Evolutionary conservation across 495 filamentous ascomycete genomes (phyloP), one percentile per base, ranked within the genome.

Genomic region (Friedmanniomyces endolithicus): DNA sequence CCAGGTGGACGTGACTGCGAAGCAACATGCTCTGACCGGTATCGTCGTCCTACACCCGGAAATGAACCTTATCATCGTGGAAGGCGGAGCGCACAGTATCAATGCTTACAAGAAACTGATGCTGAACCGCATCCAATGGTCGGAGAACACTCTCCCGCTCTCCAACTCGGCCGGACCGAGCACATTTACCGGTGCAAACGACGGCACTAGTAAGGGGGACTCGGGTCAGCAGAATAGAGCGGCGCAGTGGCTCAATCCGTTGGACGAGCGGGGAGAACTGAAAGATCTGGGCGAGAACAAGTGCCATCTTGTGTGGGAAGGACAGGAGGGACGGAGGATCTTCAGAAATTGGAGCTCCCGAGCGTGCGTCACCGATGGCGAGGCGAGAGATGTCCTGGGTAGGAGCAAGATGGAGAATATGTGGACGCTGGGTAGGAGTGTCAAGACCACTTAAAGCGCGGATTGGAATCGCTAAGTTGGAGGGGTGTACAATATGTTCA

Each of bases 81-180:
- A 99, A 66, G 90, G 90, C 23, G 92, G 92, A 50, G 75, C 79
- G 52, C 82, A 89, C 64, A 82, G 81, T 34, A 83, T 89, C 67
- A 80, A 77, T 31, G 78, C 80, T 48, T 97, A 94, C 73, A 85
- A 83, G 63, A 94, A 90, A 67, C 71, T 97, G 25, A 89, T 97
- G 86, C 71, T 90, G 20, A 82, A 94, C 54, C 87, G 92, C 16
- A 89, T 97, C 62, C 82, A 90, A 65, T 99, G 92, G 92, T 86
- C 83, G 2, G 90, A 97, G 66, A 90, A 94, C 55, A 77, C 80
- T 2, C 79, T 82, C 2, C 83, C 90, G 71, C 66, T 54, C 75
- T 78, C 41, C 69, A 77, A 50, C 19, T 25, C 45, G 4, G 19
- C 40, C 78, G 84, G 63, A 73, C 78, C 16, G 70, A 78, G 46